These are phyloP conservation scores for Fusarium decemcellulare DNA, from an alignment of 2,329 filamentous ascomycete genomes.

Conservation along the genomic window DNA sequence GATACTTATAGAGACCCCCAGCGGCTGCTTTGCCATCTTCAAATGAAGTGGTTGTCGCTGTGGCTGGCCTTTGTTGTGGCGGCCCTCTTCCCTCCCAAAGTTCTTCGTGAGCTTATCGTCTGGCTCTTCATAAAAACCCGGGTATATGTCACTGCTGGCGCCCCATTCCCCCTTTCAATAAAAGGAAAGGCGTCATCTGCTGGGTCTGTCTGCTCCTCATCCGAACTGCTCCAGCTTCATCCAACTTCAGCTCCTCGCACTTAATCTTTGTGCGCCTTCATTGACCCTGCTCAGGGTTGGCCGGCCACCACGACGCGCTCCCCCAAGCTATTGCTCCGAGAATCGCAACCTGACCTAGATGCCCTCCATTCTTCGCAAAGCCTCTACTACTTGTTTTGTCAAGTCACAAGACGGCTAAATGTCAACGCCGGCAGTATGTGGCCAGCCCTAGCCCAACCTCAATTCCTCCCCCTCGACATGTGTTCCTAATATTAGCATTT, in stretches of 20 bases:
- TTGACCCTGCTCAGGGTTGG: slow-evolving; percentile 22
- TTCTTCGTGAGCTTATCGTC: slow-evolving; percentile 33
- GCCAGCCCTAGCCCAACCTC: slow-evolving; percentile 20
- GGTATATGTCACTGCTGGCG: slow-evolving; percentile 38
- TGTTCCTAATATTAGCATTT: slow-evolving; percentile 33
- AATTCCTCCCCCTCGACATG: slow-evolving; percentile 16
- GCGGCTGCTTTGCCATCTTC: slow-evolving; percentile 35
- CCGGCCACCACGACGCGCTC: slow-evolving; percentile 19
- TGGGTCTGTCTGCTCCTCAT: slow-evolving; percentile 29
- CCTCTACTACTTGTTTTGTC: slow-evolving; percentile 25
- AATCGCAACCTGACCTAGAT: slow-evolving; percentile 39
- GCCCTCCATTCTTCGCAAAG: slow-evolving; percentile 32
- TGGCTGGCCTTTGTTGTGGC: slow-evolving; percentile 42
- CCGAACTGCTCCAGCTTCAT: slow-evolving; percentile 32
- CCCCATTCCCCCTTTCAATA: slow-evolving; percentile 42
- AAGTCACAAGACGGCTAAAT: slow-evolving; percentile 47
- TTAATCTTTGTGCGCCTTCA: slow-evolving; percentile 17
- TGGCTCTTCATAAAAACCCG: slow-evolving; percentile 36
- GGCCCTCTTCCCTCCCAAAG: slow-evolving; percentile 17
- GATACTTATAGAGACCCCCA: slow-evolving; percentile 43
- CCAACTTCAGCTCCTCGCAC: slow-evolving; percentile 24
- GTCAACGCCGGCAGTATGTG: slow-evolving; percentile 51
- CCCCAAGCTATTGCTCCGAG: slow-evolving; percentile 22
- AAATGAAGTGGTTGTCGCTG: slow-evolving; percentile 31
- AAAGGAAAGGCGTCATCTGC: slow-evolving; percentile 44